Percentiles rank a stretch among this genome's conserved stretches.
Conservation (phyloP, 1,284 basidiomycete genomes). For the Ceratorhiza oryzae-sativae region DNA sequence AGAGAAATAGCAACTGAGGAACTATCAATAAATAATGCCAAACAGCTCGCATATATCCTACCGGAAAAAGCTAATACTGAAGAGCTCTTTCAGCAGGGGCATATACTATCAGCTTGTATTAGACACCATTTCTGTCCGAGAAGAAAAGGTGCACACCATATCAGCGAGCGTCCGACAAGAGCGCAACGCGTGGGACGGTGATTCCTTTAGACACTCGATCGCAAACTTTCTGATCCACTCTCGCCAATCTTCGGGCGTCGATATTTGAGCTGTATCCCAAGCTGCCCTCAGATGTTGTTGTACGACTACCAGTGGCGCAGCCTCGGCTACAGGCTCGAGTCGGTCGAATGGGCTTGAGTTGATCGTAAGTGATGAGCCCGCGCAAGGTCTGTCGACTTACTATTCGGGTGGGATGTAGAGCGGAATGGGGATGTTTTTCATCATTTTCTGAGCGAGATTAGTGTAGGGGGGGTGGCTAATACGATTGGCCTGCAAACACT, state of each 20-base stretch:
- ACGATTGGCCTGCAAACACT: conserved; percentile 59
- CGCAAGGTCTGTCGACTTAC: conserved; percentile 44
- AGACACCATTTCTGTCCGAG: conserved; percentile 49
- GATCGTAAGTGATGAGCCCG: not conserved
- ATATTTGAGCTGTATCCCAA: conserved; percentile 62
- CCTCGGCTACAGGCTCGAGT: conserved; percentile 37
- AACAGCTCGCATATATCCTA: conserved; percentile 43
- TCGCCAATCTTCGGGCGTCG: conserved; percentile 61
- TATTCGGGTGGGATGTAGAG: conserved; percentile 57
- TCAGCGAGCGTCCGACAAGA: conserved; percentile 64
- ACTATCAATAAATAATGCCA: not conserved
- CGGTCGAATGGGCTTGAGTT: conserved; percentile 14
- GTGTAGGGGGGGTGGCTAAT: conserved; percentile 61
- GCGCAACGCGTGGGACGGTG: conserved; percentile 65
- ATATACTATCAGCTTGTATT: conserved; percentile 62
- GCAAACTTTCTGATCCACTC: conserved; percentile 64
- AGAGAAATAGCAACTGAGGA: conserved; percentile 17
- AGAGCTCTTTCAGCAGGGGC: conserved; percentile 67
- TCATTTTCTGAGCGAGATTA: conserved; percentile 59
- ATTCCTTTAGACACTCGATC: conserved; percentile 64
- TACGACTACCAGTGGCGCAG: conserved; percentile 61
- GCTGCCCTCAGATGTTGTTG: conserved; percentile 64
- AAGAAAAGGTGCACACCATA: conserved; percentile 51
- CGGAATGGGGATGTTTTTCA: conserved; percentile 61
- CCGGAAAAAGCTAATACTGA: conserved; percentile 57